phyloP scores from a whole-genome alignment of 208 protist species.

The Acanthamoeba triangularis region DNA sequence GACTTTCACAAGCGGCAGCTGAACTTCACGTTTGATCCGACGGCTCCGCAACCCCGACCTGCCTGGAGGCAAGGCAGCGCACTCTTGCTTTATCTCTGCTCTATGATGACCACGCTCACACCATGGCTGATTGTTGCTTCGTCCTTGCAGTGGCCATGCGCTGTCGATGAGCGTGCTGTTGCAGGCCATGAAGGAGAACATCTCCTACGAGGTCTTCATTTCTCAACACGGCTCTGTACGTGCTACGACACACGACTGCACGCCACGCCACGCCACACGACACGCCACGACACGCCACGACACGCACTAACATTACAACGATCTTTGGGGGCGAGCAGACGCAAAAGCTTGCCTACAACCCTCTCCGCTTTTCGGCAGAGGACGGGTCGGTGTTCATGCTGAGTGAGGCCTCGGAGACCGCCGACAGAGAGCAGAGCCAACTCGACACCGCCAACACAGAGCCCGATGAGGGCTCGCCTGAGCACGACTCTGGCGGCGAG shows the following conservation, averaged over 20 bases:
- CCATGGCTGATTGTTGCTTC: background rate
- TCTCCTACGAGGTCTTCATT: conserved; percentile 14
- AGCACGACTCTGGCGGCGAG: background rate
- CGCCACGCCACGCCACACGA: too few relatives aligned
- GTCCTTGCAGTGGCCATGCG: background rate
- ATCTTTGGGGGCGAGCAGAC: background rate
- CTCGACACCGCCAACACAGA: too few relatives aligned
- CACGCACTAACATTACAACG: too few relatives aligned
- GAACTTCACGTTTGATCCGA: background rate
- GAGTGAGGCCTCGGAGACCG: conserved; percentile 2
- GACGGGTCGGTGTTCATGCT: background rate
- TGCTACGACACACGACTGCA: too few relatives aligned
- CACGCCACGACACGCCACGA: too few relatives aligned
- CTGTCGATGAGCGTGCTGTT: conserved; percentile 4
- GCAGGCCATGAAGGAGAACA: conserved; percentile 22
- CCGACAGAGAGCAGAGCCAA: background rate
- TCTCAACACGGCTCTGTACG: background rate
- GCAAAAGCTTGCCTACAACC: background rate
- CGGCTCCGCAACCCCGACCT: background rate
- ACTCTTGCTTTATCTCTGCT: background rate
- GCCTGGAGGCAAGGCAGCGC: conserved; percentile 17
- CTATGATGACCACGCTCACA: background rate
- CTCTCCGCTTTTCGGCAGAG: background rate
- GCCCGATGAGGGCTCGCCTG: too few relatives aligned
- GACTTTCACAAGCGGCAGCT: conserved; percentile 17